Evolutionary conservation across 257 asterid species (phyloP).

Genomic region (Jasminum sambac): DNA sequence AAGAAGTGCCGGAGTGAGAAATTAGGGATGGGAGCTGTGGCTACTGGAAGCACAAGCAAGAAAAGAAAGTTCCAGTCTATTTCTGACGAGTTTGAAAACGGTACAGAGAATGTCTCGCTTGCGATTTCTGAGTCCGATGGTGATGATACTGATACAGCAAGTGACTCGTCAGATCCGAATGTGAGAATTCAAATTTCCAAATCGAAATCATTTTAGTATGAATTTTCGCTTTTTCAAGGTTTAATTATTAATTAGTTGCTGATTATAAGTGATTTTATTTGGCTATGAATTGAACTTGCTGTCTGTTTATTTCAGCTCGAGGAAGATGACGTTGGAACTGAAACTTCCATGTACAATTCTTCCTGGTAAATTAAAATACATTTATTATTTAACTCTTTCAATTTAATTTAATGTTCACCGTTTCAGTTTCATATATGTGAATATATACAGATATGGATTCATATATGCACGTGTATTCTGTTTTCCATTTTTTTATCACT

Average conservation of each 20-base stretch:
- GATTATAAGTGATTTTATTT: not conserved
- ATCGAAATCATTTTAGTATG: not conserved
- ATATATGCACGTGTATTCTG: not conserved
- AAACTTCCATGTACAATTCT: conserved; percentile 28
- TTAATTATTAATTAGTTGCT: not conserved
- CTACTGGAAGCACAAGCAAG: not conserved
- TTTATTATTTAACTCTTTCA: not conserved
- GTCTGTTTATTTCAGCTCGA: conserved; percentile 27
- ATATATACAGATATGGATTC: not conserved
- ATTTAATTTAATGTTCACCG: not conserved
- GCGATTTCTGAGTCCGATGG: not conserved
- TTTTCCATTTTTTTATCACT: not conserved
- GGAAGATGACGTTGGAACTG: conserved; percentile 30
- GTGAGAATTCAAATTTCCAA: not conserved
- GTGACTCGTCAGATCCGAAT: conserved; percentile 6
- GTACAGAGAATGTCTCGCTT: not conserved
- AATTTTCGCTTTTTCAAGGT: not conserved
- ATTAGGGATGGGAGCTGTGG: not conserved
- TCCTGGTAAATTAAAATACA: conserved; percentile 25
- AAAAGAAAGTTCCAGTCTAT: conserved; percentile 3
- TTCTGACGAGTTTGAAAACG: not conserved
- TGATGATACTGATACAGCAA: not conserved
- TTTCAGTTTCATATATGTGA: not conserved
- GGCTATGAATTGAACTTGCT: conserved; percentile 20
- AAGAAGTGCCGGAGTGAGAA: not conserved